These are phyloP conservation scores for Solanum virginianum DNA, from an alignment of 257 asterid species.

Conservation along the genomic window DNA sequence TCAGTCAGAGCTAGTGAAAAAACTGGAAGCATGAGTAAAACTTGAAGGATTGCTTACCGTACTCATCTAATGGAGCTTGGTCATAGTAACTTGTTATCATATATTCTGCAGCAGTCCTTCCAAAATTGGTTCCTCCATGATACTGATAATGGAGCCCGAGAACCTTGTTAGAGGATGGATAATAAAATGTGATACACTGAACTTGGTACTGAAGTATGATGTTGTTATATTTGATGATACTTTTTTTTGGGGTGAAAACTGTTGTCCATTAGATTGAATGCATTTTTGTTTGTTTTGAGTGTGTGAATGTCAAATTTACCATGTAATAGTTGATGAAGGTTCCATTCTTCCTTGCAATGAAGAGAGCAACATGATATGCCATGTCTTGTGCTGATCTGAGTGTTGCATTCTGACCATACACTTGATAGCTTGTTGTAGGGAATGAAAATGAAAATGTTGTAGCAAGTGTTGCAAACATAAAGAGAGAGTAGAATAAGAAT, in stretches of 20 bases:
- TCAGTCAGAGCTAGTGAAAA: not conserved
- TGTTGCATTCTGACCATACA: conserved; percentile 44
- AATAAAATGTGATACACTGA: not conserved
- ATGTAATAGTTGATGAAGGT: conserved; percentile 85
- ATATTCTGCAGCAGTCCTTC: conserved; percentile 45
- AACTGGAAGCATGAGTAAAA: not conserved
- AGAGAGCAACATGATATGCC: conserved; percentile 62
- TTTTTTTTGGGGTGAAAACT: not conserved
- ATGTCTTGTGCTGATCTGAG: conserved; percentile 46
- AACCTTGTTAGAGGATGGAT: not conserved
- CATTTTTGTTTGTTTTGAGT: not conserved
- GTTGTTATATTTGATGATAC: not conserved
- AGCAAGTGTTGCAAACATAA: not conserved
- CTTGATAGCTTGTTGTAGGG: conserved; percentile 62
- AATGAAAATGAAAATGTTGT: not conserved
- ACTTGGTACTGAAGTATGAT: not conserved
- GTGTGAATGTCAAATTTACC: conserved; percentile 22
- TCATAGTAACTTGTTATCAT: conserved; percentile 55
- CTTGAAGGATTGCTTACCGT: conserved; percentile 29
- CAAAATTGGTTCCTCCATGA: conserved; percentile 91
- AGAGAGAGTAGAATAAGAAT: no score
- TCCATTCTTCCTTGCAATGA: conserved; percentile 71
- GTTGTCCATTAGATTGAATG: not conserved
- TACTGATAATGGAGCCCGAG: conserved; percentile 22
- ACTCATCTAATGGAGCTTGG: conserved; percentile 82